These are phyloP conservation scores for Aechmea fasciata DNA, from an alignment of 176 grass and related monocot genomes.

Conservation along the genomic window DNA sequence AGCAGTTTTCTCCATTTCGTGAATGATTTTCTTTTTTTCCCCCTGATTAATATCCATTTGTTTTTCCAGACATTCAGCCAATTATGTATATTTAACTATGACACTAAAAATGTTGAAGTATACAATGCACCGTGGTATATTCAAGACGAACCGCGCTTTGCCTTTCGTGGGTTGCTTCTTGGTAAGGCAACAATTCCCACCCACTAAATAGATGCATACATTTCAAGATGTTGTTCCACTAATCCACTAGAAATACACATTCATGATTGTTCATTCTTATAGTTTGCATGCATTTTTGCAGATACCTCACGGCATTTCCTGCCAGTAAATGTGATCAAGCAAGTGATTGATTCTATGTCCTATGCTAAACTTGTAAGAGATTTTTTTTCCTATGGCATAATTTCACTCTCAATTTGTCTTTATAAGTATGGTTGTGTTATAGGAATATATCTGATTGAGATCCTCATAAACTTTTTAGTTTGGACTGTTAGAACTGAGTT, in stretches of 20 bases:
- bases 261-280: constrained; percentile 4
- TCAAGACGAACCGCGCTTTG: constrained; percentile 84
- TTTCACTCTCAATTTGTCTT: background rate
- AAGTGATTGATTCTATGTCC: constrained; percentile 92
- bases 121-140: constrained; percentile 74
- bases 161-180: constrained; percentile 69
- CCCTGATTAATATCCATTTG: constrained; percentile 2
- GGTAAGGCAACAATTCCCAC: constrained; percentile 29
- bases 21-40: background rate
- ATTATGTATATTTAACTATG: constrained; percentile 76
- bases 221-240: background rate
- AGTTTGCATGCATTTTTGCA: constrained; percentile 25
- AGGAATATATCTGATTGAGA: no score
- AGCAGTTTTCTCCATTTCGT: background rate
- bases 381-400: background rate
- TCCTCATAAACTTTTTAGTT: no score
- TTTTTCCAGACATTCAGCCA: constrained; percentile 79
- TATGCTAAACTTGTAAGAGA: constrained; percentile 89
- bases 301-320: constrained; percentile 90
- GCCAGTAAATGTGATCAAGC: constrained; percentile 72
- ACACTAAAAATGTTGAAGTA: constrained; percentile 80
- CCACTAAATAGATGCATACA: background rate
- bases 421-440: background rate
- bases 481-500: no score
- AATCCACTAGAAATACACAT: background rate